phyloP scores from a whole-genome alignment of 2,329 filamentous ascomycete species.

The Pseudophaeomoniella oleicola region DNA sequence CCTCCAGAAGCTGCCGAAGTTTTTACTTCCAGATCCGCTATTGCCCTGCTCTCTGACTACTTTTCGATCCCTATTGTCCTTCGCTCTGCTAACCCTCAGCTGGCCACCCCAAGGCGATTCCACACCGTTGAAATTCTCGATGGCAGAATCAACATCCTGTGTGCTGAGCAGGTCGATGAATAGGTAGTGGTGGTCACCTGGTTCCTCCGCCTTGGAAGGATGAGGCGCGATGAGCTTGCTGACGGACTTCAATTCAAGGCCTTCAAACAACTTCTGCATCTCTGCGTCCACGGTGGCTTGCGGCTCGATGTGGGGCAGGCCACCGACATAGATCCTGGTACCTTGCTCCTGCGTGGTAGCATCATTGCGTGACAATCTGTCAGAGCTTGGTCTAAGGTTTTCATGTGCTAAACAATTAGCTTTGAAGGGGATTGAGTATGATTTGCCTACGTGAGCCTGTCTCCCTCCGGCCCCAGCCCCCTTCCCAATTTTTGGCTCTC shows the following conservation, averaged over 20 bases:
- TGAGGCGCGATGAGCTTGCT: slow-evolving; percentile 44
- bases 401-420: slow-evolving; percentile 2
- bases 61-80: slow-evolving; percentile 16
- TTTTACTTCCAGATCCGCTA: not conserved
- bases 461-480: slow-evolving; percentile 5
- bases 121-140: slow-evolving; percentile 26
- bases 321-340: slow-evolving; percentile 31
- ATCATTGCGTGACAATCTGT: slow-evolving; percentile 28
- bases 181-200: slow-evolving; percentile 47
- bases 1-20: too few species aligned
- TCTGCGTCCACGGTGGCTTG: slow-evolving; percentile 26
- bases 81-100: slow-evolving; percentile 24
- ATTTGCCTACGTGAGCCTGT: slow-evolving; percentile 3
- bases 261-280: slow-evolving; percentile 29
- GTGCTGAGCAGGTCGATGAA: slow-evolving; percentile 48
- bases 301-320: slow-evolving; percentile 27
- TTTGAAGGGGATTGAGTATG: not conserved
- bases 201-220: slow-evolving; percentile 35
- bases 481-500: slow-evolving; percentile 2
- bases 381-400: slow-evolving; percentile 15
- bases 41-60: slow-evolving; percentile 8
- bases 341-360: slow-evolving; percentile 23
- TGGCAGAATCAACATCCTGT: slow-evolving; percentile 39
- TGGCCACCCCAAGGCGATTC: slow-evolving; percentile 24
- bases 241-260: slow-evolving; percentile 29